phyloP scores from a whole-genome alignment of 2,329 filamentous ascomycete genomes.

The Podosphaera fusca region DNA sequence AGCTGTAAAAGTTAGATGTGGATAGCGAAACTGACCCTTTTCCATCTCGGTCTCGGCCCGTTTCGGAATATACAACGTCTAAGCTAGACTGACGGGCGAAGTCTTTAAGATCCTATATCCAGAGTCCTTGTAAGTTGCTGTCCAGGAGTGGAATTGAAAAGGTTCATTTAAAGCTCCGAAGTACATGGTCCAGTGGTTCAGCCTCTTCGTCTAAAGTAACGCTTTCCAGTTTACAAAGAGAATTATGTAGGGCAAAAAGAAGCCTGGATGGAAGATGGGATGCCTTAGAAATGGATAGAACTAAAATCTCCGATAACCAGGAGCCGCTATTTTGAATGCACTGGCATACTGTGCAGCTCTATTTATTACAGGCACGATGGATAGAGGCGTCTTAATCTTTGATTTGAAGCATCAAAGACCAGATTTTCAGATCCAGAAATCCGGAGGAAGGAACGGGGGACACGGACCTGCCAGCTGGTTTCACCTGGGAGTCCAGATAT shows the following conservation, averaged over 20 bases:
- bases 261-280: conserved; percentile 9
- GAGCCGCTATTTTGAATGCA: conserved; percentile 16
- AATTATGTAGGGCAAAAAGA: conserved; percentile 6
- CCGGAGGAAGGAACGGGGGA: conserved; percentile 31
- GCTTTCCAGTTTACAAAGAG: conserved; percentile 11
- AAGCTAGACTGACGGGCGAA: conserved; percentile 92
- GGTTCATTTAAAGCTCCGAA: conserved; percentile 10
- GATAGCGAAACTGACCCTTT: conserved; percentile 46
- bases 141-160: conserved; percentile 15
- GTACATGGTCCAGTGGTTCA: conserved; percentile 13
- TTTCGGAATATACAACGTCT: conserved; percentile 96
- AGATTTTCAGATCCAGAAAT: conserved; percentile 18
- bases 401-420: not conserved
- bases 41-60: conserved; percentile 72
- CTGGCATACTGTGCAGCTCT: conserved; percentile 14
- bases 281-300: conserved; percentile 6
- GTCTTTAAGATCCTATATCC: conserved; percentile 95
- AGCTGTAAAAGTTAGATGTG: conserved; percentile 1
- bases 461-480: conserved; percentile 99
- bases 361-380: conserved; percentile 13
- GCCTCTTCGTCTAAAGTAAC: conserved; percentile 10
- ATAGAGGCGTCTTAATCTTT: not conserved
- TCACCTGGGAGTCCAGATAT: conserved; percentile 91
- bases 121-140: conserved; percentile 57
- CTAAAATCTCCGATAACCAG: conserved; percentile 6